These are phyloP conservation scores for Paracorniculantispora psalliotae DNA, from an alignment of 2,329 filamentous ascomycete species.

Conservation along the genomic window DNA sequence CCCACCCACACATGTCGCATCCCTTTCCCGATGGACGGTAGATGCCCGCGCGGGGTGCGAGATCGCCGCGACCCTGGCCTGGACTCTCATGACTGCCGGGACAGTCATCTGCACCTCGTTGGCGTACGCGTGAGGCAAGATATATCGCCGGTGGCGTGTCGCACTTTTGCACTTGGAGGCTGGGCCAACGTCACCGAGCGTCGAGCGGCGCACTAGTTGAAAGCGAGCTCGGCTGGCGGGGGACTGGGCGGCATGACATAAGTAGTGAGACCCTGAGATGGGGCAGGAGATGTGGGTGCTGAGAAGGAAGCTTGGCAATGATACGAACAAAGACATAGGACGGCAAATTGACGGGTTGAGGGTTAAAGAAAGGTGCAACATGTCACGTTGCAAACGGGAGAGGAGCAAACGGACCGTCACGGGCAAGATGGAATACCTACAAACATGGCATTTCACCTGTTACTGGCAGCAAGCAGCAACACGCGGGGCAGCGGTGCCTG, in stretches of 20 bases:
- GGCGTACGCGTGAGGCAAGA: background rate
- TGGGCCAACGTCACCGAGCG: constrained; percentile 12
- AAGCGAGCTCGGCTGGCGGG: background rate
- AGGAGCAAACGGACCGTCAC: no score
- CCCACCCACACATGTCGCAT: constrained; percentile 1
- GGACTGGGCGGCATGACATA: background rate
- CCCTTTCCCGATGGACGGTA: background rate
- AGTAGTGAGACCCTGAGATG: background rate
- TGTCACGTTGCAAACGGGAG: no score
- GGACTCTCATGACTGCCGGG: constrained; percentile 3
- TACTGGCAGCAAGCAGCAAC: no score
- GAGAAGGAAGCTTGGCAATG: no score
- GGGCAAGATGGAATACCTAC: no score
- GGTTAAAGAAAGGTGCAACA: no score
- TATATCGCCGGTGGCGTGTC: background rate
- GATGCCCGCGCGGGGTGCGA: background rate
- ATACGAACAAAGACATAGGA: no score
- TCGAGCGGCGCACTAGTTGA: background rate
- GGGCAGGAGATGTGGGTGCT: no score
- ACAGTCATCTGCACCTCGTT: background rate
- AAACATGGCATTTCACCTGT: no score
- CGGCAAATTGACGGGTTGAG: no score
- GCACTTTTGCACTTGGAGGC: background rate
- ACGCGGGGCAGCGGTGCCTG: background rate
- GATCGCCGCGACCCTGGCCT: background rate